Evolutionary conservation across 108 stramenopile species (phyloP).

Genomic region (Hondaea fermentalgiana): DNA sequence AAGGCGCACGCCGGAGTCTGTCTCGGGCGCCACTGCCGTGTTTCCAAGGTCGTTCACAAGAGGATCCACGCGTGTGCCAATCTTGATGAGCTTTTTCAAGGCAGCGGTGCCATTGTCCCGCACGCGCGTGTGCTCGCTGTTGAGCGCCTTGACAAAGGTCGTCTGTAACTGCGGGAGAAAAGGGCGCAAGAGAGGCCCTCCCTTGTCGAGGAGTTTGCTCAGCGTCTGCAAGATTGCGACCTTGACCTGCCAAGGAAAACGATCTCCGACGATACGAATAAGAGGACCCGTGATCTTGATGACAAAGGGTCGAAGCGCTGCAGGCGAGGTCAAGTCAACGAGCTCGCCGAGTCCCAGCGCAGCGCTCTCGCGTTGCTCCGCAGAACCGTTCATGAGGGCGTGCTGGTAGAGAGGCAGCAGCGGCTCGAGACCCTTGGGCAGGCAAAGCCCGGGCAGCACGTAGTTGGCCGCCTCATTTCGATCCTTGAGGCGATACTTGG

Average conservation of each 20-base stretch:
- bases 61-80: constrained; percentile 78
- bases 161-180: constrained; percentile 99
- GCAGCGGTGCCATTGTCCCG: constrained; percentile 69
- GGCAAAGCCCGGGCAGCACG: constrained; percentile 82
- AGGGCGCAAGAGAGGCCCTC: constrained; percentile 79
- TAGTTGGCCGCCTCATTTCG: constrained; percentile 77
- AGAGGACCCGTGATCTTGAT: constrained; percentile 95
- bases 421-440: constrained; percentile 86
- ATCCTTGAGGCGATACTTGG: constrained; percentile 64
- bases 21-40: neutral
- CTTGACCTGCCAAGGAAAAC: constrained; percentile 82
- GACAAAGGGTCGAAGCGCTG: constrained; percentile 66
- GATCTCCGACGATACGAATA: constrained; percentile 91
- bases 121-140: constrained; percentile 79
- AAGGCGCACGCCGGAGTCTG: neutral
- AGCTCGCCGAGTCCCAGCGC: constrained; percentile 90
- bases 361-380: constrained; percentile 43
- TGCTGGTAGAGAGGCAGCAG: constrained; percentile 89
- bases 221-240: constrained; percentile 78
- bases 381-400: constrained; percentile 80
- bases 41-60: constrained; percentile 69
- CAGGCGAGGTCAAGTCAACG: constrained; percentile 62
- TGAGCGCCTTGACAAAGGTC: constrained; percentile 94
- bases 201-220: constrained; percentile 77
- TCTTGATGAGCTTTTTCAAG: constrained; percentile 72